Percentiles rank a stretch among this genome's conserved stretches.
phyloP scores from a whole-genome alignment of 306 rosid genomes.

The Citrullus colocynthis region DNA sequence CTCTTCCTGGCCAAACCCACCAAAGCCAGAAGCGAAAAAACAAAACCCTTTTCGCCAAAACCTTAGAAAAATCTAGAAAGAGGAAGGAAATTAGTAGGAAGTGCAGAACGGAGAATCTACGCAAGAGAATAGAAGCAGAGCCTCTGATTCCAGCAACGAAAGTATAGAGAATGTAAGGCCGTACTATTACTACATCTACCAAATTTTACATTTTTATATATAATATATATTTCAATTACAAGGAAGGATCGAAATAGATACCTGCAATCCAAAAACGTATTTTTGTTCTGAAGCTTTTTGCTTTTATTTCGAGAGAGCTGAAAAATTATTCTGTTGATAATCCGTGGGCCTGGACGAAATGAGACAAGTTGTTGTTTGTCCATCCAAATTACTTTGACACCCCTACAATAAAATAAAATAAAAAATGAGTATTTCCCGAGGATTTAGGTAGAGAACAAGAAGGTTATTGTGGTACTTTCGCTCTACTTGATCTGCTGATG shows the following conservation, averaged over 20 bases:
- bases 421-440: not conserved
- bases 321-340: not conserved
- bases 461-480: conserved; percentile 4
- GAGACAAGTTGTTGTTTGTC: conserved; percentile 13
- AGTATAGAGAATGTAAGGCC: conserved; percentile 13
- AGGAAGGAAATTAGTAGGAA: conserved; percentile 13
- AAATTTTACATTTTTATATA: not conserved
- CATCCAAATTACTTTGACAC: conserved; percentile 10
- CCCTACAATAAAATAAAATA: conserved; percentile 14
- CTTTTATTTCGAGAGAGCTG: not conserved
- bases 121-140: conserved; percentile 24
- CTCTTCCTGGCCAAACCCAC: conserved; percentile 12
- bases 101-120: conserved; percentile 19
- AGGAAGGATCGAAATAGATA: conserved; percentile 20
- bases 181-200: not conserved
- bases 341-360: conserved; percentile 18
- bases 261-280: conserved; percentile 22
- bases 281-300: conserved; percentile 10
- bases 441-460: not conserved
- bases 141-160: conserved; percentile 22
- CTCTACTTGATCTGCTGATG: not conserved
- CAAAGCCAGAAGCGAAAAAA: conserved; percentile 22
- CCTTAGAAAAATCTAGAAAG: conserved; percentile 13
- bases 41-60: conserved; percentile 16
- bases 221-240: not conserved